Evolutionary conservation across 805 yeast genomes (phyloP).

Genomic region (Schwanniomyces polymorphus): DNA sequence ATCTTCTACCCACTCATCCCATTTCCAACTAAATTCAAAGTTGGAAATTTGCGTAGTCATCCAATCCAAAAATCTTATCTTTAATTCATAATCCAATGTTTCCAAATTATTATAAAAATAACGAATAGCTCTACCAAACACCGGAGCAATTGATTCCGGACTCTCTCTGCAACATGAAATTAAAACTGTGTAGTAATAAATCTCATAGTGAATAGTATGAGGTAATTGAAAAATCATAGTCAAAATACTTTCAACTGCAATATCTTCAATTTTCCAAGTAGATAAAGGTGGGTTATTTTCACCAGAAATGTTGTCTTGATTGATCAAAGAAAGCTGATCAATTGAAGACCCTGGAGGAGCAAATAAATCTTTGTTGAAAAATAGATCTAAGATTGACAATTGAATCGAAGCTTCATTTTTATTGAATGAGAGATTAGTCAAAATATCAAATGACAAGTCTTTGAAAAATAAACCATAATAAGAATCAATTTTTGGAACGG

Average conservation of each 20-base stretch:
- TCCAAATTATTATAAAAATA: conserved; percentile 71
- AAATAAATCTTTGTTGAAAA: conserved; percentile 58
- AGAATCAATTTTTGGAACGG: conserved; percentile 46
- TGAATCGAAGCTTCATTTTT: conserved; percentile 85
- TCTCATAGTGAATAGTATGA: conserved; percentile 57
- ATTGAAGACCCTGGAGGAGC: conserved; percentile 70
- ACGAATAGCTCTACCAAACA: conserved; percentile 88
- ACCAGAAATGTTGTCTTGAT: conserved; percentile 42
- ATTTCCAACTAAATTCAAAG: conserved; percentile 94
- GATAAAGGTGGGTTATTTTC: conserved; percentile 48
- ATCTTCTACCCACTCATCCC: conserved; percentile 89
- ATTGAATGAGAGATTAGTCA: conserved; percentile 83
- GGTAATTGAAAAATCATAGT: conserved; percentile 80
- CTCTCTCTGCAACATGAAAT: conserved; percentile 85
- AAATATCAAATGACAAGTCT: conserved; percentile 73
- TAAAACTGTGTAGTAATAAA: conserved; percentile 81
- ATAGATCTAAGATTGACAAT: conserved; percentile 69
- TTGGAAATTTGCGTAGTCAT: conserved; percentile 90
- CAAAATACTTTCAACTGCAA: conserved; percentile 79
- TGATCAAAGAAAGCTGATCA: conserved; percentile 55
- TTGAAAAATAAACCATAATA: conserved; percentile 57
- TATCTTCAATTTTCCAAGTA: conserved; percentile 90
- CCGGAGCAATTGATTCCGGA: conserved; percentile 80
- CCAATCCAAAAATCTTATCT: conserved; percentile 81
- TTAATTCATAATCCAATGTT: conserved; percentile 72